Evolutionary conservation across 345 rosid species (phyloP), one percentile per base, ranked within the genome.

Genomic region (Pelargonium nanum): DNA sequence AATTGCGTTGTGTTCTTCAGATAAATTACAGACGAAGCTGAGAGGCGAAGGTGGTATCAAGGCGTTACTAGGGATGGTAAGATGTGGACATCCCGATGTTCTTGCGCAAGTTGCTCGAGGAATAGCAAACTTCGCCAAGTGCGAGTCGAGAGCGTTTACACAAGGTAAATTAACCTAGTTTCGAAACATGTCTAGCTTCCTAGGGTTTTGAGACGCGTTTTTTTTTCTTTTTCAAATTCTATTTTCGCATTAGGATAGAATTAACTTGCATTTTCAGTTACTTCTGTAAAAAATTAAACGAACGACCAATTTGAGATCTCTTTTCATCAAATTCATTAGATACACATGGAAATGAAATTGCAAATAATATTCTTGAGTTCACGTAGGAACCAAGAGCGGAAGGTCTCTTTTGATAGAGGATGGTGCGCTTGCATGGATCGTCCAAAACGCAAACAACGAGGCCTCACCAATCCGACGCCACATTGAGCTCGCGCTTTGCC

Each of bases 31-130:
- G 73, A 66, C 68, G 40, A 83, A 84, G 69, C 80, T 90, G 64
- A 80, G 95, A 78, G 84, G 81, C 32, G 99, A 94, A 75, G 99
- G 99, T 10, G 99, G 99, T 62, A 80, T 90, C 60, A 89, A 89
- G 77, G 96, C 96, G 45, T 78, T 94, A 74, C 75, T 94, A 60
- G 99, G 93, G 65, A 90, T 94, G 95, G 99, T 90, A 20, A 83
- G 82, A 72, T 86, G 89, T 68, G 83, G 82, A 75, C 96, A 94
- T 72, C 87, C 86, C 6, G 97, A 94, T 50, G 99, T 94, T 64
- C 97, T 94, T 70, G 96, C 97, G 26, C 97, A 94, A 82, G 91
- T 94, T 80, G 99, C 97, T 75, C 95, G 99, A 12, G 99, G 97
- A 54, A 83, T 94, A 55, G 97, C 99, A 19, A 94, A 94, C 79